Percentiles rank a stretch among this genome's conserved stretches.
Evolutionary conservation across 202 grass and related monocot species (phyloP).

Genomic region (Miscanthus sacchariflorus): DNA sequence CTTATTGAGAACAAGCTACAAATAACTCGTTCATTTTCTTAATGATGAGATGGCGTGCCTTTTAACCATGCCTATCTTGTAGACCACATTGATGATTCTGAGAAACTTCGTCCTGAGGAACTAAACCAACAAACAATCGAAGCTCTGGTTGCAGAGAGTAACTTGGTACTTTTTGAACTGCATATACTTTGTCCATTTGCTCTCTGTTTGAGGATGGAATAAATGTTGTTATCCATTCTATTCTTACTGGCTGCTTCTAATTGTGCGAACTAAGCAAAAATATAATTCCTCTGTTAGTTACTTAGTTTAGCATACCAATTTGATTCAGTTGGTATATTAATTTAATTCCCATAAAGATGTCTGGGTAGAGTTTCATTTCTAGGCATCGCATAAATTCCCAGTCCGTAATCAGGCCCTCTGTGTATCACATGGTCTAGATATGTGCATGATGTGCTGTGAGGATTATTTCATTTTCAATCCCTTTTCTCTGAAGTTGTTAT

Average conservation of each 20-base stretch:
- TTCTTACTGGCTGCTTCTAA: slow-evolving; percentile 23
- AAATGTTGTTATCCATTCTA: slow-evolving; percentile 34
- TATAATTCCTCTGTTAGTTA: slow-evolving; percentile 19
- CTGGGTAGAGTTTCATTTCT: not conserved
- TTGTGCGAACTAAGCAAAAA: not conserved
- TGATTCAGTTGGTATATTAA: not conserved
- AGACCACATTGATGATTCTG: slow-evolving; percentile 77
- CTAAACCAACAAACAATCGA: slow-evolving; percentile 99
- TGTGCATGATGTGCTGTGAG: not conserved
- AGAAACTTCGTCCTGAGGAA: slow-evolving; percentile 95
- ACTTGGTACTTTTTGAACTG: slow-evolving; percentile 81
- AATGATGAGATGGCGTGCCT: slow-evolving; percentile 23
- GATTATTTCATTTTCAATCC: slow-evolving; percentile 25
- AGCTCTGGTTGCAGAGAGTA: slow-evolving; percentile 95
- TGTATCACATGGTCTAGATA: slow-evolving; percentile 21
- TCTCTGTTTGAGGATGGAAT: slow-evolving; percentile 37
- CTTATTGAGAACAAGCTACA: slow-evolving; percentile 14
- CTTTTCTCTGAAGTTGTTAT: not conserved
- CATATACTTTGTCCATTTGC: slow-evolving; percentile 10
- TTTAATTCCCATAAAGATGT: slow-evolving; percentile 21
- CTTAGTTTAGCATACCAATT: slow-evolving; percentile 1
- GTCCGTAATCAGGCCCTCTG: slow-evolving; percentile 5
- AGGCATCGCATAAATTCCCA: not conserved
- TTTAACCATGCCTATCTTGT: slow-evolving; percentile 49
- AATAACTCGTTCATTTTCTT: not conserved